These are phyloP conservation scores for Paecilomyces variotii DNA, from an alignment of 2,329 filamentous ascomycete genomes.

Conservation along the genomic window DNA sequence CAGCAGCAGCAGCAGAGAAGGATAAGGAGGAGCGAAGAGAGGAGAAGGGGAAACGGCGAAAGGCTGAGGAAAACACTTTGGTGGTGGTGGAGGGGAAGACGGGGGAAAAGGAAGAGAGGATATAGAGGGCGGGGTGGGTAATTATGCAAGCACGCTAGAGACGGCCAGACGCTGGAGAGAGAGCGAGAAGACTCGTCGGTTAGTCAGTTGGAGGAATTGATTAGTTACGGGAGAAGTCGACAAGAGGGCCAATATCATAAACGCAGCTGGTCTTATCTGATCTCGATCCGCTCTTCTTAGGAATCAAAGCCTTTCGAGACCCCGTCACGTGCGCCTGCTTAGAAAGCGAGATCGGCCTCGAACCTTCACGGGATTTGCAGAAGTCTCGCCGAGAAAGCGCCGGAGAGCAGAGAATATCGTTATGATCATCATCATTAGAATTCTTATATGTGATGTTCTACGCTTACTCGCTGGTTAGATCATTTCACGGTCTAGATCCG, in stretches of 20 bases:
- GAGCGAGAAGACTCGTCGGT: neutral
- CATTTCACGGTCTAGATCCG: too few species aligned
- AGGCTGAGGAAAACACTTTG: constrained; percentile 88
- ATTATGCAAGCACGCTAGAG: neutral
- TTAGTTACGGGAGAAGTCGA: too few species aligned
- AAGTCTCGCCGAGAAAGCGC: neutral
- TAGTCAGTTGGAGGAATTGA: too few species aligned
- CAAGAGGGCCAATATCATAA: too few species aligned
- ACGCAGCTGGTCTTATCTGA: neutral
- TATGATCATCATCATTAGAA: too few species aligned
- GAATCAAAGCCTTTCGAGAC: constrained; percentile 7
- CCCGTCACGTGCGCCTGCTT: constrained; percentile 12
- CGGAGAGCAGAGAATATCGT: neutral
- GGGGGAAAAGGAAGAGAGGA: constrained; percentile 5
- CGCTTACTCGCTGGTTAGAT: too few species aligned
- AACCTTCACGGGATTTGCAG: neutral
- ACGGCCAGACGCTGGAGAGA: neutral
- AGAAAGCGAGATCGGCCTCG: constrained; percentile 5
- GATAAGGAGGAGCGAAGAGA: constrained; percentile 65
- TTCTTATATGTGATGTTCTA: too few species aligned
- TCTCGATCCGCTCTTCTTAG: constrained; percentile 1
- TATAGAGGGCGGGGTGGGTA: constrained; percentile 7
- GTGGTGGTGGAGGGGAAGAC: constrained; percentile 39
- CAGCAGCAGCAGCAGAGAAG: constrained; percentile 65
- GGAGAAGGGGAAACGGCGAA: constrained; percentile 55